Evolutionary conservation across 1,139 yeast genomes (phyloP).

Genomic region (Saccharomyces hybrid): DNA sequence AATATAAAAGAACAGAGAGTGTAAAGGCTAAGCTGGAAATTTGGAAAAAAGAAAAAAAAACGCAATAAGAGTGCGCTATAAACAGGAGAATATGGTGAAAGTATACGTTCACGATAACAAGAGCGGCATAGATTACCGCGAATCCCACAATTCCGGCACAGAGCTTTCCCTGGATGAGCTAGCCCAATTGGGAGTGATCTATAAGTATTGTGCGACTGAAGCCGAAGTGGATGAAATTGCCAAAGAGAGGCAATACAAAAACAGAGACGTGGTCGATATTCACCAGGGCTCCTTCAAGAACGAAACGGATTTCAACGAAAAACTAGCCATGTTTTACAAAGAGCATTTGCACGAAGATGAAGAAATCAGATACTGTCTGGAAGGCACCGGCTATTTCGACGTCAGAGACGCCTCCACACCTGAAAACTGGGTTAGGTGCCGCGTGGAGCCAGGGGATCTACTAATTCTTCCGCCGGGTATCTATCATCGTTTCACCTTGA

Average conservation of each 20-base stretch:
- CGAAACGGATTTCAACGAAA: constrained; percentile 48
- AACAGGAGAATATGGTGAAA: constrained; percentile 24
- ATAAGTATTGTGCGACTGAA: constrained; percentile 44
- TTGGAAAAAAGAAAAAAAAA: neutral
- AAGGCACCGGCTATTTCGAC: constrained; percentile 90
- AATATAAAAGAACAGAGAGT: neutral
- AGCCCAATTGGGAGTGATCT: constrained; percentile 59
- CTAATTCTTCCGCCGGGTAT: constrained; percentile 83
- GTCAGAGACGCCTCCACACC: constrained; percentile 55
- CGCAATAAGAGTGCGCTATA: neutral
- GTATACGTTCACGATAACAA: constrained; percentile 70
- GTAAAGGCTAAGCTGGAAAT: neutral
- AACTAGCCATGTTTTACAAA: constrained; percentile 62
- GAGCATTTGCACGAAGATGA: constrained; percentile 97
- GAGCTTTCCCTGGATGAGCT: constrained; percentile 45
- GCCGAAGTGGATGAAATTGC: constrained; percentile 65
- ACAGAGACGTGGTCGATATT: constrained; percentile 65
- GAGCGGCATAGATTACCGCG: constrained; percentile 57
- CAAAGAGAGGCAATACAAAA: constrained; percentile 60
- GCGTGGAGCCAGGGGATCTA: constrained; percentile 57
- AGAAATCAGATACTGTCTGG: constrained; percentile 83
- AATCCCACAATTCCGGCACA: constrained; percentile 64
- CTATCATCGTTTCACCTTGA: constrained; percentile 82
- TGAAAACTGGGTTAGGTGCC: constrained; percentile 75
- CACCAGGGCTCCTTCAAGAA: constrained; percentile 57